These are phyloP conservation scores for Microbotryum silenes-acaulis DNA, from an alignment of 1,284 basidiomycete genomes.

Conservation along the genomic window DNA sequence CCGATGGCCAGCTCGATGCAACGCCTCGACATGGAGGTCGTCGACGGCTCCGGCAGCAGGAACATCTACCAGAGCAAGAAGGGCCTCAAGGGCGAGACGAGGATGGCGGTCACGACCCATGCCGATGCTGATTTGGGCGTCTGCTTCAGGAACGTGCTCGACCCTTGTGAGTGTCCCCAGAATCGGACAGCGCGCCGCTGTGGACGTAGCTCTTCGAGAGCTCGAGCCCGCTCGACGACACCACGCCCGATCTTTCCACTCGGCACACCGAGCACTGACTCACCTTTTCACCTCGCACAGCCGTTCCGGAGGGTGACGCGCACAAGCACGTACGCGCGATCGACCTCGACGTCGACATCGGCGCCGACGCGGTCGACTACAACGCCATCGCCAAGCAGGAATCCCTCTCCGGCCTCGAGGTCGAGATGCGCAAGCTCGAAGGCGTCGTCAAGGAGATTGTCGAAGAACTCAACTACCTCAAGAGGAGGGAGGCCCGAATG, in stretches of 20 bases:
- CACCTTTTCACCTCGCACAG: slow-evolving; percentile 36
- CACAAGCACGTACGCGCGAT: slow-evolving; percentile 57
- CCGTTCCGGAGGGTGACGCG: slow-evolving; percentile 47
- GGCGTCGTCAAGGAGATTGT: slow-evolving; percentile 88
- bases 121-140: slow-evolving; percentile 89
- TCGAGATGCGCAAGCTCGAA: slow-evolving; percentile 96
- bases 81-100: slow-evolving; percentile 79
- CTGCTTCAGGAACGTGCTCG: slow-evolving; percentile 76
- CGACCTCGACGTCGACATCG: slow-evolving; percentile 94
- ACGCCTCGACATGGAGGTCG: slow-evolving; percentile 83
- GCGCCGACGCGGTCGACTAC: slow-evolving; percentile 97
- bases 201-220: neutral
- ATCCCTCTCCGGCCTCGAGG: slow-evolving; percentile 87
- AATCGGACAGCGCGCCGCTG: neutral
- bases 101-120: slow-evolving; percentile 90
- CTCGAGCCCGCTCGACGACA: neutral
- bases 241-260: neutral
- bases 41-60: slow-evolving; percentile 77
- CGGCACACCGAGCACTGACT: neutral
- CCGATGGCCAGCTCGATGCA: slow-evolving; percentile 32
- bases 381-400: slow-evolving; percentile 99
- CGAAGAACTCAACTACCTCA: slow-evolving; percentile 89
- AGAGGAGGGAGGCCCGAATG: slow-evolving; percentile 80
- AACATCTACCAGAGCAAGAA: slow-evolving; percentile 89
- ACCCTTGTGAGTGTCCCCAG: slow-evolving; percentile 53